phyloP scores from a whole-genome alignment of 768 basidiomycete species.

The Psilocybe tampanensis region DNA sequence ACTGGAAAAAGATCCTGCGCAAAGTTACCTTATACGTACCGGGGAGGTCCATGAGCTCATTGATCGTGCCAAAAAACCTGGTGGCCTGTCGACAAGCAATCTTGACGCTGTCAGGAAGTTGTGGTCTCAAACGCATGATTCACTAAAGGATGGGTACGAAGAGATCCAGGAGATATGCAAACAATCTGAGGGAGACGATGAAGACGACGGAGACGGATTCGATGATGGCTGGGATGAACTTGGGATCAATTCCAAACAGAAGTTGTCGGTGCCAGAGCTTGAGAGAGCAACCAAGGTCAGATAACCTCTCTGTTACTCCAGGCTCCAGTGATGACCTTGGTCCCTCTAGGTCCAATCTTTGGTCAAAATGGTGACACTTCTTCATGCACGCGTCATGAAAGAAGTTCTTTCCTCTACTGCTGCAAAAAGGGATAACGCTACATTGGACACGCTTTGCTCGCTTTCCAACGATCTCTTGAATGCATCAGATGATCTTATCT shows the following conservation, averaged over 20 bases:
- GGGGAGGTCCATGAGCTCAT: conserved; percentile 67
- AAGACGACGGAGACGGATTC: conserved; percentile 35
- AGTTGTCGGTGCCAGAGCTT: conserved; percentile 52
- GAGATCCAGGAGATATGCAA: conserved; percentile 62
- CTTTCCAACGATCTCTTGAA: conserved; percentile 54
- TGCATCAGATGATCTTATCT: conserved; percentile 66
- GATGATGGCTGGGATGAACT: conserved; percentile 72
- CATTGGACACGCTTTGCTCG: conserved; percentile 52
- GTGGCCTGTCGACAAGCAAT: conserved; percentile 60
- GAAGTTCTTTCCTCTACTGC: conserved; percentile 44
- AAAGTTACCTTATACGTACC: conserved; percentile 58
- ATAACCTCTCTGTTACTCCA: background rate
- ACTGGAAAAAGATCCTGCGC: conserved; percentile 18
- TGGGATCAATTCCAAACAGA: conserved; percentile 47
- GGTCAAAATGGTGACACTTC: conserved; percentile 57
- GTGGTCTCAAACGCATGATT: conserved; percentile 53
- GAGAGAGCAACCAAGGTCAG: conserved; percentile 60
- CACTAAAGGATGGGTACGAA: conserved; percentile 60
- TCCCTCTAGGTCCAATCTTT: conserved; percentile 54
- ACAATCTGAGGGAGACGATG: conserved; percentile 30
- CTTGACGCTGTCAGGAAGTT: conserved; percentile 54
- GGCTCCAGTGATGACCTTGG: conserved; percentile 1
- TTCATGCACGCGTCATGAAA: conserved; percentile 63
- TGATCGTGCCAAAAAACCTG: conserved; percentile 43
- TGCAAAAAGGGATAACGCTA: conserved; percentile 18